Evolutionary conservation across 2,329 filamentous ascomycete genomes (phyloP), one percentile per base, ranked within the genome.

Genomic region (Alternaria brassicicola): DNA sequence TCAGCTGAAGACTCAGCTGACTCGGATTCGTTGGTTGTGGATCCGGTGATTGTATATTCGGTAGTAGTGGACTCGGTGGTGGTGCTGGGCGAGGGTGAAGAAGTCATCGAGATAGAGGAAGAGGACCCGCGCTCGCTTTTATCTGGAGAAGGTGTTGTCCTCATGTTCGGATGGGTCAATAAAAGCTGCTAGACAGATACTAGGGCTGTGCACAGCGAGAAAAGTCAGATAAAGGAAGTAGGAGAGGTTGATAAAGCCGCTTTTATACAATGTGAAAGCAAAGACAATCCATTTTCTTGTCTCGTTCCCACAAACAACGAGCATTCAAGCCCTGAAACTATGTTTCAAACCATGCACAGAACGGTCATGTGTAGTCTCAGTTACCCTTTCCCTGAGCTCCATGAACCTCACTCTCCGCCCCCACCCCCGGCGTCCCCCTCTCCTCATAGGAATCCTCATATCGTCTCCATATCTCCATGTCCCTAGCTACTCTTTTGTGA

Each of bases 381-480:
- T 38, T 25, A 1, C 31, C 25, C 39, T 61, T 63, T 19, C 56
- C 58, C 17, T 53, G 46, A 12, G 58, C 57, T 17, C 65, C 55
- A 51, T 62, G 57, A 38, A 75, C 70, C 9, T 67, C 66, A 21
- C 69, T 67, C 60, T 78, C 76, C n/a, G 67, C 70, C 0, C 69
- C 74, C 8, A 78, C 76, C 0, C 74, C 75, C 1, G 76, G 74
- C 47, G 74, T 75, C 1, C 76, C 78, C 35, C 61, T 62, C 51
- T 82, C 79, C 62, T 80, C 78, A 61, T 81, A 84, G 60, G 90
- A 87, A 58, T 84, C 81, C 76, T 91, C 87, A 63, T 89, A 89
- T 42, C 81, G 81, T 58, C 87, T 80, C 89, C 89, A 92, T 57
- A 87, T 85, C 19, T 89, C 88, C 70, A 85, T 83, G 62, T 93